Percentiles rank a stretch among this genome's conserved stretches.
These are phyloP conservation scores for Pseudozyma sp. DNA, from an alignment of 1,284 basidiomycete species.

Conservation along the genomic window DNA sequence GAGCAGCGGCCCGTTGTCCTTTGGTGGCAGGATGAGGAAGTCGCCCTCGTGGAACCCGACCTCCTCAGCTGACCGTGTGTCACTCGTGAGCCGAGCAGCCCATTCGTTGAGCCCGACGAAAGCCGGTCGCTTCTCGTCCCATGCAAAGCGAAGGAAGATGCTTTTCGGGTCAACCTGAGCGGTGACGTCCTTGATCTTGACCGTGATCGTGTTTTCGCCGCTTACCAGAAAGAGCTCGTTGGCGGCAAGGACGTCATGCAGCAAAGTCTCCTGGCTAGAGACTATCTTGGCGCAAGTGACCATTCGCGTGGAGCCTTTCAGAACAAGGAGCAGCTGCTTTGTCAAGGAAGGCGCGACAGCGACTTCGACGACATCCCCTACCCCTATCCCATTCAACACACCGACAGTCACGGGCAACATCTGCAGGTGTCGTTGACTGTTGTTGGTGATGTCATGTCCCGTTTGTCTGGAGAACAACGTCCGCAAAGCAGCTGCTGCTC, in stretches of 20 bases:
- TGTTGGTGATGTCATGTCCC: no score
- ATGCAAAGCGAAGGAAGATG: conserved; percentile 11
- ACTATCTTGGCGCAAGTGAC: conserved; percentile 2
- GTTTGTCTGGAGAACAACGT: conserved; percentile 7
- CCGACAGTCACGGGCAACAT: no score
- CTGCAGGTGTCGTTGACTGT: neutral
- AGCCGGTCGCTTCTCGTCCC: conserved; percentile 13
- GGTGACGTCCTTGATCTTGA: neutral
- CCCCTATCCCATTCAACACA: neutral
- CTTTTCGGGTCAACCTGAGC: conserved; percentile 2
- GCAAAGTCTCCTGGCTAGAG: neutral
- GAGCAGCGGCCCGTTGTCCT: conserved; percentile 3
- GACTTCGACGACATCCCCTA: conserved; percentile 18
- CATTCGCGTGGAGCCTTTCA: no score
- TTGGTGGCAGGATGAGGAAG: conserved; percentile 18
- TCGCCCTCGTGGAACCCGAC: conserved; percentile 40
- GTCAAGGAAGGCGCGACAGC: neutral
- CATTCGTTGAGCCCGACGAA: conserved; percentile 17
- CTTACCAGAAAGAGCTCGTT: conserved; percentile 17
- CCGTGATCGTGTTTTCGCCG: neutral
- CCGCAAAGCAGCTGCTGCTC: conserved; percentile 1
- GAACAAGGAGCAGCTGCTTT: neutral
- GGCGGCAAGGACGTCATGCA: conserved; percentile 6
- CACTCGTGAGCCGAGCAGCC: neutral
- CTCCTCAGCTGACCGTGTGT: no score